A percentile compares a stretch with the other conserved stretches of the same genome.
Evolutionary conservation across 2,329 filamentous ascomycete genomes (phyloP).

Genomic region (Raffaelea ambrosiae): DNA sequence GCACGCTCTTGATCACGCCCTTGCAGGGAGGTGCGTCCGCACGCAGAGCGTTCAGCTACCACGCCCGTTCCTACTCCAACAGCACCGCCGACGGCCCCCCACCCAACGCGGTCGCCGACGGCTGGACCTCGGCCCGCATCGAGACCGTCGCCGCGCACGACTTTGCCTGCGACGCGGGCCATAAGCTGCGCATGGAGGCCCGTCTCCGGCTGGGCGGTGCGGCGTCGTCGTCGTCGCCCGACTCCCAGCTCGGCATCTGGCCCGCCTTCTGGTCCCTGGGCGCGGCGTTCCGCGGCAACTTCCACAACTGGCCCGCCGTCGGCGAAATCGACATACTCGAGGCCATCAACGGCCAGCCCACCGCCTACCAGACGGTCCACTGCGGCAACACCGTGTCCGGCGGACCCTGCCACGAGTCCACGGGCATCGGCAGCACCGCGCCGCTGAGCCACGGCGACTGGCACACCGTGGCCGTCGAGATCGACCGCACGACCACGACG

Average conservation of each 20-base stretch:
- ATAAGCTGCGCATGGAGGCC: constrained; percentile 29
- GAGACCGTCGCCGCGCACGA: constrained; percentile 27
- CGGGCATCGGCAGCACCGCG: constrained; percentile 20
- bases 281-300: constrained; percentile 25
- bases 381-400: constrained; percentile 27
- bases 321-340: constrained; percentile 39
- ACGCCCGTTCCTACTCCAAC: too few relatives aligned
- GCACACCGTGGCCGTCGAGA: constrained; percentile 40
- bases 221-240: constrained; percentile 7
- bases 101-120: constrained; percentile 4
- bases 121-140: constrained; percentile 36
- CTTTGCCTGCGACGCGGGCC: constrained; percentile 23
- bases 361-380: constrained; percentile 29
- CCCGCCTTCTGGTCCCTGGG: constrained; percentile 39
- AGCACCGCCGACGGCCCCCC: too few relatives aligned
- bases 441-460: constrained; percentile 21
- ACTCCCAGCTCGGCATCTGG: constrained; percentile 32
- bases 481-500: constrained; percentile 33
- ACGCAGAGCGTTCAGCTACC: too few relatives aligned
- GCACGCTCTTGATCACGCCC: constrained; percentile 27
- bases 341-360: constrained; percentile 27
- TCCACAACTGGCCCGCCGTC: constrained; percentile 30
- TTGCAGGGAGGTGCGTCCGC: constrained; percentile 13
- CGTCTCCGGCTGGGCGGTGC: constrained; percentile 26
- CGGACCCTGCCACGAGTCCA: constrained; percentile 32